Evolutionary conservation across 805 yeast genomes (phyloP), one percentile per base, ranked within the genome.

Genomic region (Myxozyma neotropica): DNA sequence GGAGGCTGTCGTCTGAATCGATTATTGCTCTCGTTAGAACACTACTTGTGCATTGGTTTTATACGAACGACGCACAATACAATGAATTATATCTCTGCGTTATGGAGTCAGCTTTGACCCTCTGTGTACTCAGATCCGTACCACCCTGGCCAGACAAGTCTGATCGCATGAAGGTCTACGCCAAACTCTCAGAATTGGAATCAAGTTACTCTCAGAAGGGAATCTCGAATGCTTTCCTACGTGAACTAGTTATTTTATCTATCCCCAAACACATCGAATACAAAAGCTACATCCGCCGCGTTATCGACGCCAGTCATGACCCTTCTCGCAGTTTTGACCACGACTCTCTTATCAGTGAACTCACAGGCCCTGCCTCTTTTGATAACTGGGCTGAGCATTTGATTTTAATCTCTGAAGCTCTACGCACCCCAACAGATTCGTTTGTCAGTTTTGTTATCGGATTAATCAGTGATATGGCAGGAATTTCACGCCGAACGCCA

Each of bases 381-480:
- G 38, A 50, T n/a, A 44, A 50, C 39, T 58, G 63, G 63, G 43
- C 29, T 17, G 63, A 58, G 46, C 50, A 49, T 8, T 40, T 58
- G 8, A 42, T 58, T 3, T 21, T 58, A 13, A 56, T 58, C n/a
- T 43, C 52, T 23, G 63, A 58, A 38, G 63, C 60, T 21, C 38
- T 58, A 10, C 51, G 63, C 2, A 58, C 60, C 12, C 63, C 63
- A 10, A 55, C 63, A 7, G 61, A 58, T 29, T 31, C 47, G n/a
- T 55, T 58, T 31, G 39, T 58, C 23, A 38, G 26, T 17, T 55
- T 42, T 31, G 31, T 58, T 8, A 21, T 54, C 24, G 52, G 43
- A 4, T 17, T 46, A 13, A 46, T 45, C 24, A 48, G 43, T 27
- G 43, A 48, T 19, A 24, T 48, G 15, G 33, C 35, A 5, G 53